Base-by-base conservation (phyloP, 2,329 filamentous ascomycete species). In the Fusarium virguliforme region DNA sequence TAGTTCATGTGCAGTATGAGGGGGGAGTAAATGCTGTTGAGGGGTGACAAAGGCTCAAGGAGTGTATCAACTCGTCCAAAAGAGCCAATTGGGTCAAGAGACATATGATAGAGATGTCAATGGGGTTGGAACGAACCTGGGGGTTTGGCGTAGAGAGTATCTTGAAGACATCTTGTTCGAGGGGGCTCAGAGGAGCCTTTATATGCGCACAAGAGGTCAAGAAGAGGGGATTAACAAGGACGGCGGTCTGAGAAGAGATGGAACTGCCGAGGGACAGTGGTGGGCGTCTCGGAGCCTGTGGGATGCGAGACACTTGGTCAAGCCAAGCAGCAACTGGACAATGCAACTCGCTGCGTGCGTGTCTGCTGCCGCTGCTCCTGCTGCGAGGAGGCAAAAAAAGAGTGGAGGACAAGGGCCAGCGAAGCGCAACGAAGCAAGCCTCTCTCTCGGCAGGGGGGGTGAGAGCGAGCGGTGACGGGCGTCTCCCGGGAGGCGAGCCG, bases 71-170 rank as follows among this genome's bases (percentile, higher is more conserved):
- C 30, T 8, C 26, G 50, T 53, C 28, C 56, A 43, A 6, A 22
- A 54, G 26, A 41, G 38, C 58, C 46, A 51, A 54, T 43, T 48
- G 41, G 35, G 32, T 9, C 35, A 13, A 38, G 18, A 18, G 28
- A 18, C 15, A 18, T 22, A 50, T 18, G 24, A 51, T 38, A 38
- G 40, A 55, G 15, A 24, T 37, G 32, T 22, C 50, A 41, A 48
- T 38, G 22, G 40, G 5, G 32, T 28, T 22, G 22, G 43, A 34
- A 72, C 80, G 58, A 75, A 82, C 81, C 79, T 80, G 32, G 81
- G 81, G 46, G 81, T 81, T 65, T 81, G 77, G 65, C 81, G 77
- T 57, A 82, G 67, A 54, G 81, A 82, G 72, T 82, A 82, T 67
- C 81, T 79, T 58, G 74, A 75, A 41, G 81, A 78, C 81, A 82